Conservation (phyloP, 148 eudicot genomes). For the Silene conica region DNA sequence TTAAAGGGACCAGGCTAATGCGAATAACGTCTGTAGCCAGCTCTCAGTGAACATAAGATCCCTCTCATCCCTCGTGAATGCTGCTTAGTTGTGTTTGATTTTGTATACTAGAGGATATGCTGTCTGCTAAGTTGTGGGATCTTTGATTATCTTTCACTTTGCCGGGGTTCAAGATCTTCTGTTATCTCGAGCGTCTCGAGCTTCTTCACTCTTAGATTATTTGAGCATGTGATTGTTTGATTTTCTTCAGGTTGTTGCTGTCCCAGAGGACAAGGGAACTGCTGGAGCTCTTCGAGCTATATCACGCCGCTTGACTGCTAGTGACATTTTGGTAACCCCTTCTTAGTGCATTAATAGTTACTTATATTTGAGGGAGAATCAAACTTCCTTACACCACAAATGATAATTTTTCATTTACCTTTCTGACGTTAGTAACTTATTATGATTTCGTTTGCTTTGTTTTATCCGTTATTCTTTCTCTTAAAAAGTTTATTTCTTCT, state of each 20-base stretch:
- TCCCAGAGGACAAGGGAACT: constrained; percentile 90
- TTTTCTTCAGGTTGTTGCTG: constrained; percentile 68
- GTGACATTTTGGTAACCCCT: constrained; percentile 70
- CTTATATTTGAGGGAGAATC: neutral
- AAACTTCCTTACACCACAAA: neutral
- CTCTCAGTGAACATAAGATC: neutral
- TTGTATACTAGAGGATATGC: neutral
- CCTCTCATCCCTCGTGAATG: neutral
- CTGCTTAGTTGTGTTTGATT: neutral
- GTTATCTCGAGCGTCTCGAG: too few relatives aligned
- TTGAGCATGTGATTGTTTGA: neutral
- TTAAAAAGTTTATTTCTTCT: constrained; percentile 9
- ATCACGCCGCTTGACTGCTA: constrained; percentile 73
- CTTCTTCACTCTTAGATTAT: neutral
- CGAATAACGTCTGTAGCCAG: neutral
- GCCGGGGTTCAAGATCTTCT: neutral
- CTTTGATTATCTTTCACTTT: too few relatives aligned
- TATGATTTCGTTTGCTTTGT: neutral
- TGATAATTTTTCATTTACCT: neutral
- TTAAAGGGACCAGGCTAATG: neutral
- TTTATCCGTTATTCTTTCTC: neutral
- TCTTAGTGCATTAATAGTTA: neutral
- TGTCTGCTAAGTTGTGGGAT: neutral
- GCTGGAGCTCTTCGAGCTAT: constrained; percentile 94
- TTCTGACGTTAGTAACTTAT: neutral